Base-by-base conservation (phyloP, 192 early-diverging fungal genomes). In the Rhizoclosmatium sp. region DNA sequence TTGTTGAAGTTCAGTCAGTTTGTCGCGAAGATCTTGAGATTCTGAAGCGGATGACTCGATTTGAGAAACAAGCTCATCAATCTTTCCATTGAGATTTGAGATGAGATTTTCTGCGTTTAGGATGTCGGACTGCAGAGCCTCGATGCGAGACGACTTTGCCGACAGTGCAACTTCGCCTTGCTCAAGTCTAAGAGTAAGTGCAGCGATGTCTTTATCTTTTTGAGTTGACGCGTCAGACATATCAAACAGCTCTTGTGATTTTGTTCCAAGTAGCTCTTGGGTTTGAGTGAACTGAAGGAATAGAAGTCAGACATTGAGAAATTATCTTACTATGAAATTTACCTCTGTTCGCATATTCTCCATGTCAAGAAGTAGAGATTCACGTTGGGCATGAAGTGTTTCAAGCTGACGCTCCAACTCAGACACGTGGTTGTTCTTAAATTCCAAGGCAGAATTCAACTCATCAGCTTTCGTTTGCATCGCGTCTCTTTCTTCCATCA, bases 1-100 rank as follows among this genome's bases (percentile, higher is more conserved):
- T 41, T 54, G 31, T 40, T 71, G 70, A 9, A 71, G 70, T 58
- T 58, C 14, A 10, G 14, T 9, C 23, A 58, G 51, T 58, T 68
- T 68, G 14, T 68, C 66, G 14, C 7, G 3, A 23, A 68, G 66
- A 19, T 7, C 3, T 19, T 40, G 41, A 14, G 9, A 12, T 40
- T 68, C 42, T 2, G 19, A n/a, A 12, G 39, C 14, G 12, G 14
- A 19, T 5, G 40, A 42, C 46, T 68, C 42, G 2, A 16, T 10
- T 23, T 68, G 42, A 41, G 40, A 12, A 16, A 19, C 39, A 3
- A 68, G 14, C 12, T 47, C 42, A 14, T 68, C 66, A 9, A 68
- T 68, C 2, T 2, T n/a, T 4, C 9, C 23, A 19, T 41, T 68
- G 7, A 68, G 40, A 19, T 68, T 19, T 14, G 7, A 7, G 14